Percentiles rank a stretch among this genome's conserved stretches.
Evolutionary conservation across 176 grass and related monocot species (phyloP).

Genomic region (maize (Zea mays)): DNA sequence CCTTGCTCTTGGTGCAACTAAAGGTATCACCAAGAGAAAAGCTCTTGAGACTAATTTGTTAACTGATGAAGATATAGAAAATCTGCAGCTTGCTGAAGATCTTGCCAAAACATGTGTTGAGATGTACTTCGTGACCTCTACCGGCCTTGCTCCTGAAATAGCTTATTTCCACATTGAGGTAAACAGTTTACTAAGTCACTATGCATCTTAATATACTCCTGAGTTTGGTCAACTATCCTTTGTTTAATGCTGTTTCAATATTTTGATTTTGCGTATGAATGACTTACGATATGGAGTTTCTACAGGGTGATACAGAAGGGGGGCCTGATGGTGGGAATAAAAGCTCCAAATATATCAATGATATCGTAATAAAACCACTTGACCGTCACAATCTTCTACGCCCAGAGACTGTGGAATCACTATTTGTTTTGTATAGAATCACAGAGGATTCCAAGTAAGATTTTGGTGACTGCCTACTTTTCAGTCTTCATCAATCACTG

Average conservation of each 20-base stretch:
- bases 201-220: constrained; percentile 3
- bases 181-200: constrained; percentile 1
- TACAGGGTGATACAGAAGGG: constrained; percentile 62
- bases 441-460: constrained; percentile 89
- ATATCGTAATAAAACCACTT: constrained; percentile 80
- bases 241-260: constrained; percentile 24
- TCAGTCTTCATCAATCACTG: constrained; percentile 8
- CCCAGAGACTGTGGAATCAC: constrained; percentile 94
- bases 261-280: not conserved
- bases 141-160: constrained; percentile 96
- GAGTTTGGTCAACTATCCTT: constrained; percentile 11
- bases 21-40: constrained; percentile 84
- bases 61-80: constrained; percentile 78
- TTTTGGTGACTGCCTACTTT: not conserved
- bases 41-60: constrained; percentile 73
- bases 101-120: constrained; percentile 92
- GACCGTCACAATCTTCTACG: constrained; percentile 95
- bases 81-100: constrained; percentile 96
- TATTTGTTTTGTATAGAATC: constrained; percentile 86
- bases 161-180: constrained; percentile 94
- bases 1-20: constrained; percentile 92
- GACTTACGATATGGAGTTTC: constrained; percentile 12
- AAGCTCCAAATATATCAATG: constrained; percentile 79
- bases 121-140: constrained; percentile 93
- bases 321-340: constrained; percentile 86